Base-by-base conservation (phyloP, 75 land plant genomes). In the Cupressus sempervirens region DNA sequence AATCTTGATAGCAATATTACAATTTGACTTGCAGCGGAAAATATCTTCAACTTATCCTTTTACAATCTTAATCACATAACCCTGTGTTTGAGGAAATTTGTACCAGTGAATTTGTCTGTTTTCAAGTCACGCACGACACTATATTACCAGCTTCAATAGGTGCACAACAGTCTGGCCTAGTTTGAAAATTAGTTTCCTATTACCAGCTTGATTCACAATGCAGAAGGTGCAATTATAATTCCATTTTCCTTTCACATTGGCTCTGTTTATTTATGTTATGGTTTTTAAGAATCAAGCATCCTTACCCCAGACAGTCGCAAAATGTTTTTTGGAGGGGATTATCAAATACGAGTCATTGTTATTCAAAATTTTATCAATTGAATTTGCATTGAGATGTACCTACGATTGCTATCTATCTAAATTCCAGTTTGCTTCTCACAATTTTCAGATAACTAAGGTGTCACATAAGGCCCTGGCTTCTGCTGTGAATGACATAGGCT, bases 401-500 rank as follows among this genome's bases (percentile, higher is more conserved):
- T 10, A 32, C 7, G 2, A 70, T 70, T 13, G 14, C 7, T 23
- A 62, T 62, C 58, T 16, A 20, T 62, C 67, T 62, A 62, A 4
- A 62, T 62, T 70, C 35, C 14, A 23, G 26, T n/a, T 79, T 23
- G 38, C 26, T 23, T 77, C 18, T 9, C 29, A 77, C 3, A 0
- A 14, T 14, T 76, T 85, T 74, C 95, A 97, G 99, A 90, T 97
- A 20, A 86, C 85, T 36, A 86, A 92, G 29, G 88, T 91, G 90
- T 88, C 97, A 82, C 85, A 91, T 72, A 81, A 89, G 86, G 90
- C 89, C 32, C 87, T 98, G 41, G 84, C 75, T 72, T 90, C 97
- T 30, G 89, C 94, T n/a, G 91, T 93, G 29, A 86, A 87, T 83
- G 99, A 95, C 80, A 93, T 98, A 85, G 90, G 87, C 20, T 93